Conservation (phyloP, 495 filamentous ascomycete species). For the Copromyces sp. region DNA sequence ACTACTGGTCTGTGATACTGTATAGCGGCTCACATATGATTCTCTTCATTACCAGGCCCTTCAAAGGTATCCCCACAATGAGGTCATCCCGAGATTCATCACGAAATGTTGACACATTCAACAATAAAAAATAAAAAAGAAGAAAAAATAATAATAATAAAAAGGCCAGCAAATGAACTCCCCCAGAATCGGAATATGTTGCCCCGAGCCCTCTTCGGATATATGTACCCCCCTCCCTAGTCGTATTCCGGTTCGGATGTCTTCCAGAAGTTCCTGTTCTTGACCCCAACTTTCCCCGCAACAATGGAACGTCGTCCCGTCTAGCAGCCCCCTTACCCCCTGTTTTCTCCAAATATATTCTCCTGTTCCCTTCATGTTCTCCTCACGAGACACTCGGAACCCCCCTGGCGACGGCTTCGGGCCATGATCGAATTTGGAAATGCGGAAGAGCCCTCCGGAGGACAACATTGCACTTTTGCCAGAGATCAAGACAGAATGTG, state of each 20-base stretch:
- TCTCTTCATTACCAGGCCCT: neutral
- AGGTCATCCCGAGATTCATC: neutral
- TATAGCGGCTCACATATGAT: neutral
- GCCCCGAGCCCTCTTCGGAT: neutral
- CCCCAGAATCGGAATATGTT: neutral
- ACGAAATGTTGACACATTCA: neutral
- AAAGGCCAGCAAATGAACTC: neutral
- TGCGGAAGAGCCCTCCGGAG: slow-evolving; percentile 25
- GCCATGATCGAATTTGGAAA: slow-evolving; percentile 22
- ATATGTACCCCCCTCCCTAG: neutral
- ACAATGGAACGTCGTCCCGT: neutral
- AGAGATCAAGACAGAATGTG: neutral
- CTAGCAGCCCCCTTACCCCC: neutral
- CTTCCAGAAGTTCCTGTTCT: neutral
- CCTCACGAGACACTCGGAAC: neutral
- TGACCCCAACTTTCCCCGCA: neutral
- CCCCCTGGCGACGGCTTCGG: neutral
- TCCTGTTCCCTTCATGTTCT: neutral
- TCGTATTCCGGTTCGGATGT: neutral
- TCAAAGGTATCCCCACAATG: neutral
- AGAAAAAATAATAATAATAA: too few relatives aligned
- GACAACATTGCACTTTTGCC: slow-evolving; percentile 22
- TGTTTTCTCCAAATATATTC: neutral
- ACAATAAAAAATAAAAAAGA: neutral
- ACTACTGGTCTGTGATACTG: neutral